Base-by-base conservation (phyloP, 1,284 basidiomycete genomes). In the Ceratobasidium sp. region DNA sequence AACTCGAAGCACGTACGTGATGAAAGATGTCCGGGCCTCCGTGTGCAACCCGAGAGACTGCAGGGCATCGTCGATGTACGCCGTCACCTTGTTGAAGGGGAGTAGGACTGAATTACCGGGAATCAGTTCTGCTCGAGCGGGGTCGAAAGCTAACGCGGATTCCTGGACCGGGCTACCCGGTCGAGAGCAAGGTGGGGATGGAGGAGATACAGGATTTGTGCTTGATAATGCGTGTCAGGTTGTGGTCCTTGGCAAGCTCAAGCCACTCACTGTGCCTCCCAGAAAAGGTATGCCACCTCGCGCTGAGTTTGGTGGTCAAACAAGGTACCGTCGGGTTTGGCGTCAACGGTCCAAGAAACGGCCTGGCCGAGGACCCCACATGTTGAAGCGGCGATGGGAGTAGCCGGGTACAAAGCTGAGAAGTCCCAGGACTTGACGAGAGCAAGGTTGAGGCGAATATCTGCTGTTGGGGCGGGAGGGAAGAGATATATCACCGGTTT, bases 1-100 rank as follows among this genome's bases (percentile, higher is more conserved):
- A 2, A 18, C 2, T 13, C 10, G 46, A 2, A 9, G 46, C 18
- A 84, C 85, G 39, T 63, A 85, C 81, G 84, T 86, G 79, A 89
- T 86, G 81, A 88, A 89, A 3, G 86, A 86, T 9, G 85, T 87
- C 63, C 86, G 83, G 0, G 87, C 87, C 79, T 87, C 85, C 2
- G 83, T 84, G 77, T 88, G 85, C 0, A 88, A 84, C 0, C 84
- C 83, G 1, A 89, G 84, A 0, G 80, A 77, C 4, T 77, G 72
- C 10, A 88, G 83, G 0, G 82, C 81, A 4, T 78, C 80, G 77
- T 88, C 84, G 33, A 89, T 83, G 80, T 88, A 87, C 0, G 66
- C 78, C 7, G 84, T 83, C 1, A 87, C 79, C 7, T 81, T 72
- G 7, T 67, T 46, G n/a, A 83, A 78, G 1, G 82, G 79, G 39